These are phyloP conservation scores for Saprolegnia diclina DNA, from an alignment of 352 stramenopile genomes.

Conservation along the genomic window DNA sequence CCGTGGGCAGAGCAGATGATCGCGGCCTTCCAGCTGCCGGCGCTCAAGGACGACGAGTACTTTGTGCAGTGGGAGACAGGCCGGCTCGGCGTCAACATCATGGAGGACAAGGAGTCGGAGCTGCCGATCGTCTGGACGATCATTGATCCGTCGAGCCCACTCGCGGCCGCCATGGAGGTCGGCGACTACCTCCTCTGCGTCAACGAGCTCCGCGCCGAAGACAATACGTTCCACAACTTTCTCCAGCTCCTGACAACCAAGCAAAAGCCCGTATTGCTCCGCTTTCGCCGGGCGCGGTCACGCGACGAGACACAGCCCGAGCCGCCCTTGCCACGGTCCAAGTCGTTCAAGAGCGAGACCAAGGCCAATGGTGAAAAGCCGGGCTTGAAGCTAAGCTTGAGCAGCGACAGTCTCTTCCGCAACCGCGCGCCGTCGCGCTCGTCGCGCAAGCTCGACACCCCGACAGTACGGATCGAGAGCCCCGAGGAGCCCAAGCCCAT, in stretches of 20 bases:
- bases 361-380: slow-evolving; percentile 4
- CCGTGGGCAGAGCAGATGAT: slow-evolving; percentile 26
- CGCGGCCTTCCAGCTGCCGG: slow-evolving; percentile 39
- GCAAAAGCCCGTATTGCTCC: slow-evolving; percentile 83
- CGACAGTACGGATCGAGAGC: not conserved
- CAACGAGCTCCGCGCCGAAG: slow-evolving; percentile 77
- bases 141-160: slow-evolving; percentile 80
- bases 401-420: not conserved
- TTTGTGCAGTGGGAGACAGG: slow-evolving; percentile 82
- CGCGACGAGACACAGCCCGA: not conserved
- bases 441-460: not conserved
- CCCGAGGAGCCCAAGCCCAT: not conserved
- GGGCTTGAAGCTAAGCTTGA: not conserved
- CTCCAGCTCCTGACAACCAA: slow-evolving; percentile 87
- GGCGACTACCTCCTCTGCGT: slow-evolving; percentile 82
- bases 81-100: slow-evolving; percentile 81
- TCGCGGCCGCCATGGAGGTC: slow-evolving; percentile 41
- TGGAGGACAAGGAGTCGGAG: slow-evolving; percentile 78
- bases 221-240: slow-evolving; percentile 85
- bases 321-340: slow-evolving; percentile 4
- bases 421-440: not conserved
- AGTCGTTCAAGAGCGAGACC: slow-evolving; percentile 13
- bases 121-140: slow-evolving; percentile 84
- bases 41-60: slow-evolving; percentile 74
- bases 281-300: slow-evolving; percentile 36